Evolutionary conservation across 2,329 filamentous ascomycete species (phyloP), one percentile per base, ranked within the genome.

Genomic region (Boeremia lycopersici): DNA sequence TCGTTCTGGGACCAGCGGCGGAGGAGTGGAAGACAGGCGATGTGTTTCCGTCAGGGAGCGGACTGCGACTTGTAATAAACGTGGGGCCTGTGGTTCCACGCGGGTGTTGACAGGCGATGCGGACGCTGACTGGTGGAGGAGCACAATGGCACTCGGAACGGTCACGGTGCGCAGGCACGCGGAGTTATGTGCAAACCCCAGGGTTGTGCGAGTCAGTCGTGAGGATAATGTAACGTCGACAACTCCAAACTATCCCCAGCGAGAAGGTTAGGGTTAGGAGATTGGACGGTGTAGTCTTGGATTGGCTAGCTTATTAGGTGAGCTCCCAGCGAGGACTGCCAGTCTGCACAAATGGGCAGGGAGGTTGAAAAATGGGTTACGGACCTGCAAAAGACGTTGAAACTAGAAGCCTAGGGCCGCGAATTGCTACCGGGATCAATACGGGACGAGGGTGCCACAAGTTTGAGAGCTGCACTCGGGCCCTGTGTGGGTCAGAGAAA

Each of bases 1-100:
- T 67, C 72, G 70, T 48, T 61, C 56, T 47, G 62, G 62, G 66
- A 65, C 65, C 60, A 60, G 67, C 62, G 63, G 70, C 55, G 61
- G 58, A 61, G 57, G 50, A 60, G 63, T 53, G 45, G 34, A 51
- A 57, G 50, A 53, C 40, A 34, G 28, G 11, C n/a, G 34, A 42
- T 10, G 44, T 29, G 33, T 42, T 25, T 48, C 46, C 47, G 59
- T 42, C 45, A 51, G 55, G 59, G 56, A 55, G 56, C 52, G 29
- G 51, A 31, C 29, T 23, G 59, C 48, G 48, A 28, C 41, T 55
- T 64, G 35, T 64, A 65, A 57, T 60, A 63, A 53, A 61, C 28
- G 53, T 61, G 61, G 62, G 55, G 56, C 54, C 60, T n/a, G 48
- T 39, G 44, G 68, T 66, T 64, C 43, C 65, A 68, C 63, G 46